Evolutionary conservation across 164 flowering plant species (phyloP).

Genomic region (Magnolia kwangsiensis): DNA sequence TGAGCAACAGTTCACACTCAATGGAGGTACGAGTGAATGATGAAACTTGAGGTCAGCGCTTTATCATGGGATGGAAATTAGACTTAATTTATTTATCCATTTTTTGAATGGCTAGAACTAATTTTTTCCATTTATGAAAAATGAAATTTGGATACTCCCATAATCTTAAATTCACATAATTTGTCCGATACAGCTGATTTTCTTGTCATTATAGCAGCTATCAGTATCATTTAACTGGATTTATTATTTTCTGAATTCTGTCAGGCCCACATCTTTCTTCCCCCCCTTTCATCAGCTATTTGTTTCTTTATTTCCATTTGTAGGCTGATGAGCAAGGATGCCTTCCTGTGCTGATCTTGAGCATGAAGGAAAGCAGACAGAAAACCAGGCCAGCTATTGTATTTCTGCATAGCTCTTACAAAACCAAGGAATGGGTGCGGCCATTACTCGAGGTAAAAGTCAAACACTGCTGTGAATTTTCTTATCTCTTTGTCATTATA

Average conservation of each 20-base stretch:
- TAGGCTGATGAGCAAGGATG: constrained; percentile 91
- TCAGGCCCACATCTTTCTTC: background rate
- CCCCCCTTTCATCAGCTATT: background rate
- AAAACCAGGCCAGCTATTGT: constrained; percentile 77
- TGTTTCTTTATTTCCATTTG: background rate
- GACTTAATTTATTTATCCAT: too few relatives aligned
- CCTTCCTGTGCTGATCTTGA: constrained; percentile 74
- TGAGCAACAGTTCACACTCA: too few relatives aligned
- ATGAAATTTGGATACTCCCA: too few relatives aligned
- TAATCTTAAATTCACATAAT: too few relatives aligned
- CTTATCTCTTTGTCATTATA: background rate
- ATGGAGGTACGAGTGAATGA: too few relatives aligned
- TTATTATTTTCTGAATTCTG: background rate
- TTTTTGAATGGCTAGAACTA: too few relatives aligned
- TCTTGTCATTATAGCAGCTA: background rate
- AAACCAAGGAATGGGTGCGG: constrained; percentile 88
- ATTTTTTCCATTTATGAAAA: too few relatives aligned
- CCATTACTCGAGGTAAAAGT: constrained; percentile 79
- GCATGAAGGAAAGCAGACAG: constrained; percentile 44
- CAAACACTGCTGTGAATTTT: background rate
- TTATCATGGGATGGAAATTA: too few relatives aligned
- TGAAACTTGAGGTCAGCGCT: too few relatives aligned
- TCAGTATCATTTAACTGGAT: background rate
- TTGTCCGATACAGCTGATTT: background rate
- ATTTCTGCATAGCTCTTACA: constrained; percentile 82